Evolutionary conservation across 345 rosid species (phyloP), one percentile per base, ranked within the genome.

Genomic region (Lumnitzera littorea): DNA sequence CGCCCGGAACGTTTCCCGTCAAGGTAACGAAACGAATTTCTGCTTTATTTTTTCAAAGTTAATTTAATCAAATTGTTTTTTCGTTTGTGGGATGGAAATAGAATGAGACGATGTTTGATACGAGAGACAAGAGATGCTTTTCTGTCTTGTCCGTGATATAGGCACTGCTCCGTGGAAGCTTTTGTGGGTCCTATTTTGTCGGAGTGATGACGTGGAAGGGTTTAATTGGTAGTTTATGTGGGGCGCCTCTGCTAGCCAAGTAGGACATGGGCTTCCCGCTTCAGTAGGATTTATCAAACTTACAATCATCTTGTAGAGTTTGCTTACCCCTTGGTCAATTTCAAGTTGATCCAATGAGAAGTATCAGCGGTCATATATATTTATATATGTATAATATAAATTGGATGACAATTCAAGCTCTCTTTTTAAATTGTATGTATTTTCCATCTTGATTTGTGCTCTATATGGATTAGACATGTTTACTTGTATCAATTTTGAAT

Each of bases 1-100:
- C 96, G 77, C 75, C 95, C 82, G 97, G 96, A 0, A 94, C 95
- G 0, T 94, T 94, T 20, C 97, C 99, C 75, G 96, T 90, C 11
- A 94, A 94, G 96, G 99, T 94, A 80, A 57, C 66, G 25, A 24
- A n/a, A 24, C 6, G 8, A 36, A 8, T 47, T 58, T 61, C 27
- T 15, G 46, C 5, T 48, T 12, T 13, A 24, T 5, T 11, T 50
- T 16, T 0, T 8, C 11, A 16, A 58, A 57, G 31, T 4, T 48
- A 11, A 13, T 13, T 16, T 10, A 6, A 6, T 24, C 3, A 1
- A 7, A 55, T 17, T 17, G 11, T 50, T 50, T 14, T 8, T 9
- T 12, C 13, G 53, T 50, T 5, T 14, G 6, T 15, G n/a, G 1
- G 23, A 13, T 50, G n/a, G 15, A 50, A 13, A 4, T 50, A 50